A percentile compares a stretch with the other conserved stretches of the same genome.
phyloP scores from a whole-genome alignment of 164 flowering plant species.

The Aristolochia fimbriata region DNA sequence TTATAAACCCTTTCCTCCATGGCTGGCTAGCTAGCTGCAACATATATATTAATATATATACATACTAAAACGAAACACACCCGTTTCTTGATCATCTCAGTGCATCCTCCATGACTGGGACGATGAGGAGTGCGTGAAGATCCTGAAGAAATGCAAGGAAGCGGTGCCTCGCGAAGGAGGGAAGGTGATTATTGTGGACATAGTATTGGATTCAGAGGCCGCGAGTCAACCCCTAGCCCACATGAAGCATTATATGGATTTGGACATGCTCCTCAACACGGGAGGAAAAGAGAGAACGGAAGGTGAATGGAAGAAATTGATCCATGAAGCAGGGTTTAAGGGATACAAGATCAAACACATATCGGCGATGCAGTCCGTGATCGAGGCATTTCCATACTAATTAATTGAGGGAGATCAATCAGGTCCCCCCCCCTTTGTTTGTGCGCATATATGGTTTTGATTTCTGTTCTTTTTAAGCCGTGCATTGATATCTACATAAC shows the following conservation, averaged over 20 bases:
- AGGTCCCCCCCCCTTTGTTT: too few species aligned
- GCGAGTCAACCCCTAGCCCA: neutral
- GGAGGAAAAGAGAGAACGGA: conserved; percentile 35
- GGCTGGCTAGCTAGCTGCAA: too few species aligned
- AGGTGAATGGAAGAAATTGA: too few species aligned
- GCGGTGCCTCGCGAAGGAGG: conserved; percentile 20
- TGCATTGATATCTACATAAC: too few species aligned
- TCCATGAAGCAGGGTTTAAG: conserved; percentile 25
- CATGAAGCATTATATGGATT: conserved; percentile 9
- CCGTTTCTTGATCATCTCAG: too few species aligned
- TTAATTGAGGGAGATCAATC: too few species aligned
- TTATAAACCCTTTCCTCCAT: too few species aligned
- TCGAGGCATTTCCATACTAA: conserved; percentile 9
- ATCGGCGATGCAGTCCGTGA: conserved; percentile 26
- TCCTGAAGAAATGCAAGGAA: conserved; percentile 31
- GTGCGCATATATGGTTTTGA: too few species aligned
- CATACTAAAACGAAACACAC: too few species aligned
- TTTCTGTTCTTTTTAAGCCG: too few species aligned
- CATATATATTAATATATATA: too few species aligned
- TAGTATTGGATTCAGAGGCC: conserved; percentile 8
- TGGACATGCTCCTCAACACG: conserved; percentile 27
- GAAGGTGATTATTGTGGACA: conserved; percentile 38
- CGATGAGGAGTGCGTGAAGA: conserved; percentile 24
- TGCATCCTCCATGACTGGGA: conserved; percentile 38
- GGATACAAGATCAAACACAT: conserved; percentile 19